Base-by-base conservation (phyloP, 176 grass and related monocot species). In the Lolium multiflorum region DNA sequence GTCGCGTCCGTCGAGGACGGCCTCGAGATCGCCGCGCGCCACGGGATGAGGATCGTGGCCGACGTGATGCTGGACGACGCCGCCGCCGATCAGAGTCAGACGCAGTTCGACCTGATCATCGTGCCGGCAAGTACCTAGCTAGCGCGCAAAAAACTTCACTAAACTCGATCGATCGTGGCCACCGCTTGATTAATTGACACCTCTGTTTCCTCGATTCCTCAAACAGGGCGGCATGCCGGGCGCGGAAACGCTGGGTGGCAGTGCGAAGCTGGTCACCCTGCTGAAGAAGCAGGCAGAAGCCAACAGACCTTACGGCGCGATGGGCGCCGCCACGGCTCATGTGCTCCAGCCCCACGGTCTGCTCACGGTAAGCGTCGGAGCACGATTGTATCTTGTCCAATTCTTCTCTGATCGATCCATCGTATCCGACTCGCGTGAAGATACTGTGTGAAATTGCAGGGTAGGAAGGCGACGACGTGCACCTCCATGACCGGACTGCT, bases 271-370 rank as follows among this genome's bases (percentile, higher is more conserved):
- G 15, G 26, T 88, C 25, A 12, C 26, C 15, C 44, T 94, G 4
- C 87, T 94, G 39, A 88, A 85, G 64, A 86, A 47, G 68, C 93
- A 94, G 12, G 90, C 90, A 0, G 78, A 57, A 25, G 83, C 85
- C 22, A 67, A 55, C 43, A 94, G 44, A 55, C 90, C 76, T 24
- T 94, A 94, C 77, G 90, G 88, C 31, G 93, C 93, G 11, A 94
- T 90, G 24, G 68, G 93, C 71, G 87, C 74, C 2, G 88, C 93
- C 6, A 81, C 90, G 28, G 90, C 93, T n/a, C 77, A 90, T 6
- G 93, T 89, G 43, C 90, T 94, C 9, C 82, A 94, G 25, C 76
- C 87, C 22, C 90, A 88, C 73, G 87, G 93, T 2, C 75, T 94
- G 15, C 85, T 92, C 49, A 77, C 64, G 83, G 92, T 88, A 79